Evolutionary conservation across 208 protist genomes (phyloP), one percentile per base, ranked within the genome.

Genomic region (Angomonas desouzai): DNA sequence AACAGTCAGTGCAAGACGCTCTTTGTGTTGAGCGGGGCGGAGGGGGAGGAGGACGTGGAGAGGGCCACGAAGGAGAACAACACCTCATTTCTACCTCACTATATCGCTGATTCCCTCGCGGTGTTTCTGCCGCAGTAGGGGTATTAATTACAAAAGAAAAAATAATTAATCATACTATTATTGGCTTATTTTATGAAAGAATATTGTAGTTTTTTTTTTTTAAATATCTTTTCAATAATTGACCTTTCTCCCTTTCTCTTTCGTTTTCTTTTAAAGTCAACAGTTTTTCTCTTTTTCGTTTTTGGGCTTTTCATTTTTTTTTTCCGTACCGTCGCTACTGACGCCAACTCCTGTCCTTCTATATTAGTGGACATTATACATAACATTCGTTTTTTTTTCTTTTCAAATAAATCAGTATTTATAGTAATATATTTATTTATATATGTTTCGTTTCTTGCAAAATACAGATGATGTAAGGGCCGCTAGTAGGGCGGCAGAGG

Each of bases 1-100:
- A 72, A 43, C 0, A 80, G 81, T 2, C 63, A 69, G 0, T 87
- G 78, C 51, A 62, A 75, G 43, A 86, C 76, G 16, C 78, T 92
- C 76, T 63, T 92, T 10, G 85, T 92, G 55, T 71, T 92, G 34
- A 87, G 64, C 64, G 85, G 85, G 1, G 70, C 69, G 1, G 85
- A 89, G 59, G 62, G 62, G 1, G 0, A 77, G 65, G 55, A 53
- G 6, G 76, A 89, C 32, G 71, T 92, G 23, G 64, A 51, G 56
- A 27, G 56, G 55, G 85, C 81, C 18, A 45, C 81, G 61, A 22
- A 3, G 23, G 59, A 49, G 22, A 69, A 67, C 22, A 58, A 76
- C 27, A 63, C 40, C 2, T 20, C 36, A 18, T 53, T 87, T 22
- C 27, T 89, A 2, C 85, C 85, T 1, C 25, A 79, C n/a, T 89